Conservation (phyloP, 2,329 filamentous ascomycete species). For the Colletotrichum eremochloae region DNA sequence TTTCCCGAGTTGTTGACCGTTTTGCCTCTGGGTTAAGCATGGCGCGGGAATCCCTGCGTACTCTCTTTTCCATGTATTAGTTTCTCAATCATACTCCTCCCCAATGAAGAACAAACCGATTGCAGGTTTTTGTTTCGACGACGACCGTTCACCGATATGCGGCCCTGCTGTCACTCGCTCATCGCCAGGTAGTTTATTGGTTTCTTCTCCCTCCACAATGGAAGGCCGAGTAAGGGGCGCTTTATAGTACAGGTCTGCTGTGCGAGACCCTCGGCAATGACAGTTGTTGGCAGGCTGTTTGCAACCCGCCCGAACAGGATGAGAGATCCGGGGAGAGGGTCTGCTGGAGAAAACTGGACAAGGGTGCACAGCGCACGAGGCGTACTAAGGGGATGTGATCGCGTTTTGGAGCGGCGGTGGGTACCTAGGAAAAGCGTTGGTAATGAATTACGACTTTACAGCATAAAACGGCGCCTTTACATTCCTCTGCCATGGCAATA, state of each 20-base stretch:
- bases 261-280: constrained; percentile 22
- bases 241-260: not conserved
- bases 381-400: not conserved
- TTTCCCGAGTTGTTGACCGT: constrained; percentile 1
- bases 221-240: not conserved
- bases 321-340: constrained; percentile 11
- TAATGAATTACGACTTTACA: constrained; percentile 5
- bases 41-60: constrained; percentile 26
- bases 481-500: constrained; percentile 12
- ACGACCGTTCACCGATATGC: constrained; percentile 33
- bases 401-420: not conserved
- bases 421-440: not conserved
- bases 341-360: not conserved
- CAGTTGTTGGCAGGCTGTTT: not conserved
- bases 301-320: not conserved
- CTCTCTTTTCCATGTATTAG: not conserved
- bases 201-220: not conserved
- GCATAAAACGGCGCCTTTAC: constrained; percentile 9
- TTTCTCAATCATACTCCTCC: not conserved
- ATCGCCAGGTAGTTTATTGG: not conserved
- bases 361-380: not conserved
- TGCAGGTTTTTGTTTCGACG: constrained; percentile 38
- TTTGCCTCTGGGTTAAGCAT: not conserved
- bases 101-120: constrained; percentile 15
- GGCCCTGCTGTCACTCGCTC: constrained; percentile 7